Evolutionary conservation across 1,139 yeast species (phyloP).

Genomic region (Geotrichum aggregatum): DNA sequence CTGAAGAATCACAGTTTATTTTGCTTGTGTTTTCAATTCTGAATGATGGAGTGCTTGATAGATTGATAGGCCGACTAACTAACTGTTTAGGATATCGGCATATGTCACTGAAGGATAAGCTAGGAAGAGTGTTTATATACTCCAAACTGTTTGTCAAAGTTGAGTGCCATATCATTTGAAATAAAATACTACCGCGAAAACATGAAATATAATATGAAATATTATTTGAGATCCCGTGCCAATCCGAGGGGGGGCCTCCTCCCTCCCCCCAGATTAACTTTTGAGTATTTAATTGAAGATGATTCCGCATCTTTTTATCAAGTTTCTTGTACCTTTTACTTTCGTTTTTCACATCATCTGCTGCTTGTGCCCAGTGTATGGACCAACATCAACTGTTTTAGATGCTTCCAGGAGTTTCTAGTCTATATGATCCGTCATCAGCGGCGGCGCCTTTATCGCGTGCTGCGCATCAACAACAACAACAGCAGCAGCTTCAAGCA

Average conservation of each 20-base stretch:
- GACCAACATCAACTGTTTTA: too few relatives aligned
- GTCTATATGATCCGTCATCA: constrained; percentile 13
- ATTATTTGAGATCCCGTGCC: constrained; percentile 2
- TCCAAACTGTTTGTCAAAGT: constrained; percentile 64
- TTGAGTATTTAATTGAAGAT: too few relatives aligned
- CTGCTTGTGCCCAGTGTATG: too few relatives aligned
- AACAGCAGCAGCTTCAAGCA: neutral
- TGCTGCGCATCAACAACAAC: neutral
- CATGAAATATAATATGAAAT: neutral
- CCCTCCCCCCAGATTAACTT: neutral
- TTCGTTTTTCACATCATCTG: too few relatives aligned
- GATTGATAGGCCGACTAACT: too few relatives aligned
- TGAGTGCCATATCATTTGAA: constrained; percentile 7
- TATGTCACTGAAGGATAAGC: constrained; percentile 64
- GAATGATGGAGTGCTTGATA: too few relatives aligned
- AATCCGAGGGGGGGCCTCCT: neutral
- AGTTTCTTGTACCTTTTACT: constrained; percentile 1
- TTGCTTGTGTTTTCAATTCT: neutral
- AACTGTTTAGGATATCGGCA: constrained; percentile 57
- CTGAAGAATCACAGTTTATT: neutral
- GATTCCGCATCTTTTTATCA: neutral
- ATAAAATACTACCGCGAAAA: constrained; percentile 2
- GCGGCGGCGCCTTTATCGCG: too few relatives aligned
- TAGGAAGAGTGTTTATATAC: constrained; percentile 78
- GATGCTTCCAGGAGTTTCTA: constrained; percentile 19